Base-by-base conservation (phyloP, 352 stramenopile species). In the Phytopythium chamaehyphon region DNA sequence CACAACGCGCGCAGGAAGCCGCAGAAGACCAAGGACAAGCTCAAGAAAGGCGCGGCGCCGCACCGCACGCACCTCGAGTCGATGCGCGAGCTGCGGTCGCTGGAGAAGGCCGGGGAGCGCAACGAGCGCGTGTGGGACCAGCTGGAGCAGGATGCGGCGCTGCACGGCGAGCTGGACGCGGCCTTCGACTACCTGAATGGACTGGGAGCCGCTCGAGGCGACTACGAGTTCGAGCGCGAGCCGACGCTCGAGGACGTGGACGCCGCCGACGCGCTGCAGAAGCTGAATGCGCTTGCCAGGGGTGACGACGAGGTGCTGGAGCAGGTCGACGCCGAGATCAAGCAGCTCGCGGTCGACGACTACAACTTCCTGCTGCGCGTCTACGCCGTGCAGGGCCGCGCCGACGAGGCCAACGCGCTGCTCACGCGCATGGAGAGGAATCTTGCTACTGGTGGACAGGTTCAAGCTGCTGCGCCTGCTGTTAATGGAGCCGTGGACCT, bases 311-410 rank as follows among this genome's bases (percentile, higher is more conserved):
- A 69, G 3, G 65, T 86, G 44, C 54, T 80, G 39, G 66, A 65
- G 3, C 56, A 85, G 37, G 61, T 85, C 5, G 52, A 67, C 33
- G 57, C 70, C 46, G 59, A 74, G 51, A 6, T 22, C 36, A 69
- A 75, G 47, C 40, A 75, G 40, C 67, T 90, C 9, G 61, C 61
- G 0, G 77, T 88, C 9, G 64, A 80, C 1, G 79, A 88, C 57
- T 89, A 90, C 62, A 88, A 90, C 64, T 87, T 89, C 14, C 21
- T 90, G 24, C 60, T 93, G 53, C 57, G 68, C 26, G 77, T 90
- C 44, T 90, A 88, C 59, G 83, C 83, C 4, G 49, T 83, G 46
- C 86, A 90, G 57, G 78, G 78, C 0, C 48, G 76, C 10, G 55
- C 70, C 37, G 69, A 76, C 11, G 64, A 86, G 47, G 79, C 79